phyloP scores from a whole-genome alignment of 73 alveolate genomes.

The Urostyla sp. region DNA sequence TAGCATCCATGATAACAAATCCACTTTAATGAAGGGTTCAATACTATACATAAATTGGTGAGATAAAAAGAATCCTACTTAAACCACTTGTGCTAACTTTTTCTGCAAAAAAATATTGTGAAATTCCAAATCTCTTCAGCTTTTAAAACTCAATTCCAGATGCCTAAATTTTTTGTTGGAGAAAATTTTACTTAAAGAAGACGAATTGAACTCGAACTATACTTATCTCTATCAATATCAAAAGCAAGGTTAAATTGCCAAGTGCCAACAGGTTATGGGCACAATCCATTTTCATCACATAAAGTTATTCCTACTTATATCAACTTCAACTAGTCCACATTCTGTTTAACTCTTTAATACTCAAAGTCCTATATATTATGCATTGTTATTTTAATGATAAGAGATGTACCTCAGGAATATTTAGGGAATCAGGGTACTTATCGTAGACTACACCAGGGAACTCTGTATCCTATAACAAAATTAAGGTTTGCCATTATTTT shows the following conservation, averaged over 20 bases:
- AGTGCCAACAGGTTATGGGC: conserved; percentile 78
- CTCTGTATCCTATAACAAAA: conserved; percentile 77
- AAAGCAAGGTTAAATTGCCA: conserved; percentile 88
- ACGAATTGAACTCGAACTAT: conserved; percentile 71
- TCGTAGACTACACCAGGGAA: conserved; percentile 74
- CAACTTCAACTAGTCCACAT: conserved; percentile 83
- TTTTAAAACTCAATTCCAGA: conserved; percentile 88
- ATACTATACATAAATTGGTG: conserved; percentile 7
- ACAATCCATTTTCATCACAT: conserved; percentile 80
- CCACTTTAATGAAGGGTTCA: conserved; percentile 64
- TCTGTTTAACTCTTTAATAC: conserved; percentile 77
- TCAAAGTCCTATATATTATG: conserved; percentile 62
- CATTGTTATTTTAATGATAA: not conserved
- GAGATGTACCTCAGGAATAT: conserved; percentile 35
- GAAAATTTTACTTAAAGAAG: no score
- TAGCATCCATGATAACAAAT: conserved; percentile 89
- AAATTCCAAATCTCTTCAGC: conserved; percentile 82
- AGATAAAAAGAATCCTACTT: not conserved
- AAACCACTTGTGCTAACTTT: conserved; percentile 62
- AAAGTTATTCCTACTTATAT: conserved; percentile 88
- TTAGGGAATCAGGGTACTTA: conserved; percentile 7
- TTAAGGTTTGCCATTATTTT: not conserved
- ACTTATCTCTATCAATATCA: conserved; percentile 71
- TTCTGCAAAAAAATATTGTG: conserved; percentile 76
- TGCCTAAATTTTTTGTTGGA: no score